Evolutionary conservation across 2,329 filamentous ascomycete species (phyloP).

Genomic region (Xylariaceae sp.): DNA sequence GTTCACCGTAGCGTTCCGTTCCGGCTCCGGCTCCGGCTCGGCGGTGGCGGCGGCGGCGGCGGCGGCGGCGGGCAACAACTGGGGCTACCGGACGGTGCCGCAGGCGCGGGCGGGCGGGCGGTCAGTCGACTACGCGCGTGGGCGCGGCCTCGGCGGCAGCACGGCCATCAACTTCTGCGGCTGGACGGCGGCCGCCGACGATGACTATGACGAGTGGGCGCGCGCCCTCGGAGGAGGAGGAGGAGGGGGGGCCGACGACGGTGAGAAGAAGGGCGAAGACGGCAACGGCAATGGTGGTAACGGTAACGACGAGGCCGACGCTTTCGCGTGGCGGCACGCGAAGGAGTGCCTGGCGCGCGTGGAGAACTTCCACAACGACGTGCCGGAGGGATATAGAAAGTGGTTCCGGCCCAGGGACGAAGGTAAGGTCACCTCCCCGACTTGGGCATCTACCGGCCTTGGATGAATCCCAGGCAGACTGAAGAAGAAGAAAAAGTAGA

Average conservation of each 20-base stretch:
- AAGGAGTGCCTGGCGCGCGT: conserved; percentile 14
- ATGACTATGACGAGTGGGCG: conserved; percentile 43
- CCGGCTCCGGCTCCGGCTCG: conserved; percentile 30
- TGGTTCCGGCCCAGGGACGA: conserved; percentile 25
- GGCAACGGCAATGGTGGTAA: conserved; percentile 33
- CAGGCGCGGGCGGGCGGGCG: conserved; percentile 24
- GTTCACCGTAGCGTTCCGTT: conserved; percentile 33
- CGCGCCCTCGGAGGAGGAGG: conserved; percentile 42
- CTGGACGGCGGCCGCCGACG: conserved; percentile 38
- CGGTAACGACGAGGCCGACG: not conserved
- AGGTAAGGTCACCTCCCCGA: conserved; percentile 1
- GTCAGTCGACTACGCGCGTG: conserved; percentile 31
- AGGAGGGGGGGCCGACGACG: conserved; percentile 28
- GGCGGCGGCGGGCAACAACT: too few relatives aligned
- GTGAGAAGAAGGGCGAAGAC: conserved; percentile 40
- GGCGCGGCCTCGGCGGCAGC: conserved; percentile 32
- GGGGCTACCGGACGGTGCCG: conserved; percentile 32
- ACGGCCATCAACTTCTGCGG: conserved; percentile 35
- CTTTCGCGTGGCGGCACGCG: not conserved
- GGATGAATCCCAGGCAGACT: too few relatives aligned
- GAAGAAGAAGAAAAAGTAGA: too few relatives aligned
- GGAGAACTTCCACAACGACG: conserved; percentile 36
- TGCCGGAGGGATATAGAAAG: conserved; percentile 22
- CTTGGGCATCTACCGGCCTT: not conserved
- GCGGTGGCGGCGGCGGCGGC: too few relatives aligned